Evolutionary conservation across 345 rosid genomes (phyloP), one percentile per base, ranked within the genome.

Genomic region (Eucalyptus viminalis): DNA sequence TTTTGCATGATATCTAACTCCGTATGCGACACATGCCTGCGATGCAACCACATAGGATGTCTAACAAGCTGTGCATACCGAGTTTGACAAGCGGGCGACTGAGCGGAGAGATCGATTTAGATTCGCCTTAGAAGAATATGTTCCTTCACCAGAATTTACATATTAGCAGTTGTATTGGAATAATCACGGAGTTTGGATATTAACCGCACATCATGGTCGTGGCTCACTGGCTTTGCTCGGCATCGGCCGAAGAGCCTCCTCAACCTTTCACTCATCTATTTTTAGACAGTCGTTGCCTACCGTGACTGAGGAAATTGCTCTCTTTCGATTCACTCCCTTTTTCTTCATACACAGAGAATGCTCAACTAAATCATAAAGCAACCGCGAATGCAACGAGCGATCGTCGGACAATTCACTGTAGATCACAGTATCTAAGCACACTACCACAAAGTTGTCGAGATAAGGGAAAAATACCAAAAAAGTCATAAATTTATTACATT

Each of bases 401-500:
- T 67, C 11, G 15, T 67, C 22, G 3, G 17, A 21, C 81, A 34
- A 34, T 72, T 17, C 81, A 34, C 14, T 9, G 21, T 72, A 72
- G 81, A 17, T 43, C 44, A 11, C 25, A 19, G 11, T 5, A 72
- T 72, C 25, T 3, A 72, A 34, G 44, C 11, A 34, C 13, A 72
- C 81, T 37, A 72, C 25, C 8, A 19, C 14, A 37, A 72, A 72
- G 9, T 10, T 0, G 2, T 53, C 4, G 4, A 19, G 56, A 19
- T 19, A 53, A 53, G 56, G 0, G 0, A 19, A 19, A 19, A 19
- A 2, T 19, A 53, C 0, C 5, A 3, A 53, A 8, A 17, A 53
- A 53, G 2, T 53, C 4, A 0, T 53, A 53, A 53, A 53, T 53
- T 19, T 53, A 53, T 53, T 53, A 19, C 1, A 53, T 53, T 51